Conservation (phyloP, 805 yeast genomes). For the Metschnikowia matae region DNA sequence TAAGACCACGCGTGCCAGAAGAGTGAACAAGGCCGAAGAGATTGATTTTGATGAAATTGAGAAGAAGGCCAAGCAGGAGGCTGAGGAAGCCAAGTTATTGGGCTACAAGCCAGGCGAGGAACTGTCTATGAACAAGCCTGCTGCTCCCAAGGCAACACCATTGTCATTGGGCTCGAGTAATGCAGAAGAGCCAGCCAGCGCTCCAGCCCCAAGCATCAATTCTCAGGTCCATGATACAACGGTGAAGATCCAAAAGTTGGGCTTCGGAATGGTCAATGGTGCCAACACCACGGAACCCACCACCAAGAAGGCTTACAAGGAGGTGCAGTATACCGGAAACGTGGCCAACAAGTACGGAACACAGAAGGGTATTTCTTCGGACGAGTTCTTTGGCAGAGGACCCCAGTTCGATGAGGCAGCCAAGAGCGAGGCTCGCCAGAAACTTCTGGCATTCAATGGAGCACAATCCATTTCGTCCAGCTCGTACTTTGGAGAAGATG, state of each 20-base stretch:
- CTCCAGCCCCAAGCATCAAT: slow-evolving; percentile 5
- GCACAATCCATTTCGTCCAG: slow-evolving; percentile 90
- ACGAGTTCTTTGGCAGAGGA: slow-evolving; percentile 89
- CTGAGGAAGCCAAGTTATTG: slow-evolving; percentile 56
- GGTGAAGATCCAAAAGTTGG: slow-evolving; percentile 74
- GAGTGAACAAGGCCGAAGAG: slow-evolving; percentile 45
- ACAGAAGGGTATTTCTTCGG: slow-evolving; percentile 94
- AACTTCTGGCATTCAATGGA: slow-evolving; percentile 75
- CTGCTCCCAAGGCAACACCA: slow-evolving; percentile 1
- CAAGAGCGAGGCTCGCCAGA: slow-evolving; percentile 74
- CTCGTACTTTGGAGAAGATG: slow-evolving; percentile 86
- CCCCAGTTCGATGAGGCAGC: slow-evolving; percentile 69
- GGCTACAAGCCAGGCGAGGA: slow-evolving; percentile 46
- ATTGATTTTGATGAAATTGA: slow-evolving; percentile 60
- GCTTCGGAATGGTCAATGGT: slow-evolving; percentile 83
- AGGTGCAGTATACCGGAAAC: slow-evolving; percentile 67
- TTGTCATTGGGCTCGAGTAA: slow-evolving; percentile 11
- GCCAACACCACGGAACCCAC: slow-evolving; percentile 47
- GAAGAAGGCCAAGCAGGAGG: slow-evolving; percentile 78
- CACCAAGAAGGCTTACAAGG: slow-evolving; percentile 42
- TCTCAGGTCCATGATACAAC: slow-evolving; percentile 47
- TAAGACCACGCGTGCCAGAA: slow-evolving; percentile 54
- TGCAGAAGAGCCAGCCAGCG: slow-evolving; percentile 1
- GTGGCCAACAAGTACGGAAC: slow-evolving; percentile 74
- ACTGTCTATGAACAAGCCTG: slow-evolving; percentile 4